Evolutionary conservation across 352 stramenopile species (phyloP).

Genomic region (Thalassiosira oceanica): DNA sequence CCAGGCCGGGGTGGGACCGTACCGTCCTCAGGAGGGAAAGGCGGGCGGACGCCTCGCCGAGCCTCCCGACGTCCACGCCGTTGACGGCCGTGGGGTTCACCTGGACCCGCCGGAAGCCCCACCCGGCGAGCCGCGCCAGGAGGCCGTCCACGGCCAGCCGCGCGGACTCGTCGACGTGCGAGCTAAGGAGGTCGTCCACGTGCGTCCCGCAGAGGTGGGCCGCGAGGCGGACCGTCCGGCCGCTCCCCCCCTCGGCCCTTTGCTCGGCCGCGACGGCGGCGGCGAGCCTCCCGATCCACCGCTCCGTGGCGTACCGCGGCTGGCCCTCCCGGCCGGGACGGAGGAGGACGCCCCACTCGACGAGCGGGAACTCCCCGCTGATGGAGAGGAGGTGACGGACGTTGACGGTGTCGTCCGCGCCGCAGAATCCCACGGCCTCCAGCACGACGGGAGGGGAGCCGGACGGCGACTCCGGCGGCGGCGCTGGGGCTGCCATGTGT

Average conservation of each 20-base stretch:
- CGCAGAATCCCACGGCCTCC: constrained; percentile 84
- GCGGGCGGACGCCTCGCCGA: constrained; percentile 46
- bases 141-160: constrained; percentile 63
- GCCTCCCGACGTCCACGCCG: constrained; percentile 69
- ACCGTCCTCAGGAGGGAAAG: constrained; percentile 54
- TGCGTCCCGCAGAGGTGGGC: constrained; percentile 81
- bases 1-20: constrained; percentile 51
- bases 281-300: constrained; percentile 62
- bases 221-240: constrained; percentile 64
- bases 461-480: no score
- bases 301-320: constrained; percentile 73
- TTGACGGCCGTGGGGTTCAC: constrained; percentile 85
- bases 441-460: no score
- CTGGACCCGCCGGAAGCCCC: constrained; percentile 82
- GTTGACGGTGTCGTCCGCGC: constrained; percentile 82
- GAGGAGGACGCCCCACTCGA: constrained; percentile 84
- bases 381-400: constrained; percentile 68
- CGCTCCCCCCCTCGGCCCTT: no score
- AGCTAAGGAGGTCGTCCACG: constrained; percentile 78
- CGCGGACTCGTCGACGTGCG: not conserved
- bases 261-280: not conserved
- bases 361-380: constrained; percentile 60
- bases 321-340: constrained; percentile 80
- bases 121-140: constrained; percentile 47
- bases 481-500: no score